Base-by-base conservation (phyloP, 306 rosid species). In the Elaeagnus macrophylla region DNA sequence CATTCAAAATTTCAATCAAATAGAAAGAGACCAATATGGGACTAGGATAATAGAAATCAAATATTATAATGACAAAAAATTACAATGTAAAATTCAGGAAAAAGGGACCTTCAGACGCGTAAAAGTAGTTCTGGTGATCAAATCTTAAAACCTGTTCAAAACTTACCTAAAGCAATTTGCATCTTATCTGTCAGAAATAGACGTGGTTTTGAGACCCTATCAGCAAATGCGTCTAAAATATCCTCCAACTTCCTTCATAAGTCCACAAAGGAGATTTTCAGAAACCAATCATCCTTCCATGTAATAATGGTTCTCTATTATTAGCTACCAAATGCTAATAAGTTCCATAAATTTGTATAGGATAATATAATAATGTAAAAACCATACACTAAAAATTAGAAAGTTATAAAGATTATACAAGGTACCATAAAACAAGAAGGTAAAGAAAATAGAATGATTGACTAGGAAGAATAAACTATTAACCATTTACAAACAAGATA, bases 161-260 rank as follows among this genome's bases (percentile, higher is more conserved):
- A 44, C 84, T 77, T 79, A 90, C 97, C 94, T 37, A 90, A 66
- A 54, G 97, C 88, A 61, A 90, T 86, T 71, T 79, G 86, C 97
- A 90, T 90, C 71, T 90, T 90, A 76, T 90, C 97, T 6, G 95
- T 72, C 55, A 75, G 61, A 73, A 60, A 86, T 38, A 90, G 85
- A 59, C 76, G 95, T 15, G 97, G 97, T 59, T 86, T 90, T 61
- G 97, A 72, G 48, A 86, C 88, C 78, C 78, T 81, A 70, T 90
- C 97, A 44, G 97, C 97, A 65, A 86, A 90, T 51, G 84, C 82
- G 76, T 90, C 84, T 71, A 90, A 73, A 20, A 73, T 66, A 54
- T 86, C 86, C 70, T 90, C 91, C 76, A 90, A 70, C 73, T 70
- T 86, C 89, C 97, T 90, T 69, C 48, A 77, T 46, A 71, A 60